Evolutionary conservation across 176 grass and related monocot genomes (phyloP).

Genomic region (Musa acuminata): DNA sequence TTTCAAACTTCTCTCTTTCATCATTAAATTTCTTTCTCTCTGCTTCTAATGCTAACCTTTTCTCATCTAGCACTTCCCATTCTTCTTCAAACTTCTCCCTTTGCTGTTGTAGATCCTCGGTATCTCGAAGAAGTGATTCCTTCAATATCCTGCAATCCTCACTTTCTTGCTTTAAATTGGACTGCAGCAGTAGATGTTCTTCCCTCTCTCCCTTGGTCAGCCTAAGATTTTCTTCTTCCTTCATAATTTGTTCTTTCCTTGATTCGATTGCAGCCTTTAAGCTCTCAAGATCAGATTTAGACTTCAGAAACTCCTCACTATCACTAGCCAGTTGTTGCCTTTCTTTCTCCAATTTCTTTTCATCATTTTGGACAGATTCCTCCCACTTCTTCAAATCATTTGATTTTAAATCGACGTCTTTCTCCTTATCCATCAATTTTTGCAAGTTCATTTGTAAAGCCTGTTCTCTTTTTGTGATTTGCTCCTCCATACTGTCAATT

Average conservation of each 20-base stretch:
- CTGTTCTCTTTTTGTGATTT: conserved; percentile 52
- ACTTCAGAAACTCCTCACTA: conserved; percentile 28
- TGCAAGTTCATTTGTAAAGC: conserved; percentile 40
- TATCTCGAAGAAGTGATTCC: conserved; percentile 60
- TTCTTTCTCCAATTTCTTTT: conserved; percentile 50
- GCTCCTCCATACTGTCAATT: conserved; percentile 37
- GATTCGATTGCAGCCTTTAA: conserved; percentile 45
- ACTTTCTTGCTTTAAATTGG: conserved; percentile 76
- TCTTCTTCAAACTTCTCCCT: conserved; percentile 83
- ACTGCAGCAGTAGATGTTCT: conserved; percentile 41
- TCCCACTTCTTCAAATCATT: conserved; percentile 74
- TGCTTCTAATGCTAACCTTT: conserved; percentile 46
- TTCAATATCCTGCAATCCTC: conserved; percentile 72
- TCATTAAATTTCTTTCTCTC: conserved; percentile 48
- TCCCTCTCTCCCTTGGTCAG: conserved; percentile 66
- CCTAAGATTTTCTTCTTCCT: conserved; percentile 57
- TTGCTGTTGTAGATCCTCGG: conserved; percentile 68
- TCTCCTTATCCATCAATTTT: conserved; percentile 46
- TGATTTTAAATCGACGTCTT: conserved; percentile 57
- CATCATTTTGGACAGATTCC: conserved; percentile 46
- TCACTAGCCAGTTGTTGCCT: conserved; percentile 39
- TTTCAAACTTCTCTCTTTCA: conserved; percentile 66
- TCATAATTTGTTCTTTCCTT: conserved; percentile 50
- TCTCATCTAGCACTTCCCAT: conserved; percentile 88
- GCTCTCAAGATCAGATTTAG: conserved; percentile 42